Base-by-base conservation (phyloP, 352 stramenopile genomes). In the Phytophthora citrophthora region DNA sequence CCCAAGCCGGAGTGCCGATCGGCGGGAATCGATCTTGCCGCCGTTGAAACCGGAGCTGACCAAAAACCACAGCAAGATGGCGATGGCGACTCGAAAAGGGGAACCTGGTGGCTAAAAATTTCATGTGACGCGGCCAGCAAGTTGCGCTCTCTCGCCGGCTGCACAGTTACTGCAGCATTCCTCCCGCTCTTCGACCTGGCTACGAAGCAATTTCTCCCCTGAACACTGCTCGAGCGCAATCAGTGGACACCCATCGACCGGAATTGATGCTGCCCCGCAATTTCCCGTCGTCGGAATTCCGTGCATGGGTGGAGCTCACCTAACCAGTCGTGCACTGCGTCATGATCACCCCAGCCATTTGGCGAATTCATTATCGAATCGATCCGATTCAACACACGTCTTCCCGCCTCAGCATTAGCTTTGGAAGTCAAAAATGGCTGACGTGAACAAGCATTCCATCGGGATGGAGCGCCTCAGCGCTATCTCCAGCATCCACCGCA, bases 401-500 rank as follows among this genome's bases (percentile, higher is more conserved):
- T 29, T 20, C 36, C 44, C 43, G 31, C 23, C 52, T 68, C 57
- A 59, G 27, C 18, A 16, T n/a, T 52, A 40, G 34, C 34, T 55
- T 26, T 10, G 23, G 41, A 51, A 49, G 32, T 54, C 13, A 29
- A 62, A n/a, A 40, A 73, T 70, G 60, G 59, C 59, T 13, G 65
- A 73, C 23, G 18, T 64, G 20, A 61, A 47, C 20, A 72, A 63
- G n/a, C 39, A 67, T 32, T 67, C 60, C 10, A 60, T 67, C 16
- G 41, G 31, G 16, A 68, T 70, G 66, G 66, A 74, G 44, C 66
- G 61, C 15, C 43, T 62, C 10, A 74, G 66, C 27, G 54, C 49
- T n/a, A 66, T 70, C 41, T 70, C 64, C 34, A 69, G 54, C 43
- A 70, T 67, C 29, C 41, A 57, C 31, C 65, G 49, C 26, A 63